phyloP scores from a whole-genome alignment of 352 stramenopile species.

The Globisporangium megalacanthum region DNA sequence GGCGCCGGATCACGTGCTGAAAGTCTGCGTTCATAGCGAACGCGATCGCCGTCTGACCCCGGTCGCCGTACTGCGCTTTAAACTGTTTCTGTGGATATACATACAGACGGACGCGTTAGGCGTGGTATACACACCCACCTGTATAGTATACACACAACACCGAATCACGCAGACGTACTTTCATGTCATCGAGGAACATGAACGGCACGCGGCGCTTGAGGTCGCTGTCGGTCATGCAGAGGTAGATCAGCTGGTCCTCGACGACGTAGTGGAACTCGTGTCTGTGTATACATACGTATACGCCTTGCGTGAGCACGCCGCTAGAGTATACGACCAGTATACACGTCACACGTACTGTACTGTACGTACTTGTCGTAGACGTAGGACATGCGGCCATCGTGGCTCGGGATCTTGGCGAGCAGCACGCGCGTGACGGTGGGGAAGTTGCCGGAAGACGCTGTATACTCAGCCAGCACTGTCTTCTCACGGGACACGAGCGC shows the following conservation, averaged over 20 bases:
- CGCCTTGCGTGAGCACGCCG: no score
- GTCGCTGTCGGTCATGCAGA: conserved; percentile 97
- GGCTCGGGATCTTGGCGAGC: conserved; percentile 93
- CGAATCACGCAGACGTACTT: conserved; percentile 26
- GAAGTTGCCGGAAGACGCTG: conserved; percentile 95
- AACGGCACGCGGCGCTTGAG: conserved; percentile 96
- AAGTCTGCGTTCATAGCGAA: conserved; percentile 99
- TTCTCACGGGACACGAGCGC: conserved; percentile 95
- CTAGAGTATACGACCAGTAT: no score
- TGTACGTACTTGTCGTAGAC: conserved; percentile 93
- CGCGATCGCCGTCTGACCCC: conserved; percentile 89
- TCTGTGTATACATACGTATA: conserved; percentile 13
- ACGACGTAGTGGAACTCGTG: conserved; percentile 97
- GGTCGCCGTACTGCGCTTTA: conserved; percentile 71
- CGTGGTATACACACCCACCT: no score
- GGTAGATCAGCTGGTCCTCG: conserved; percentile 93
- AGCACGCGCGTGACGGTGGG: conserved; percentile 96
- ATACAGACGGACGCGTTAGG: no score
- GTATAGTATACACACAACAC: no score
- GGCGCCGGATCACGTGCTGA: conserved; percentile 89
- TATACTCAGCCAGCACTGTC: conserved; percentile 98
- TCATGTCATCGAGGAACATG: conserved; percentile 97
- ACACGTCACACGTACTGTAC: conserved; percentile 1
- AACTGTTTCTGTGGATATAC: conserved; percentile 53
- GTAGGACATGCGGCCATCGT: conserved; percentile 96